Evolutionary conservation across 768 basidiomycete species (phyloP).

Genomic region (Pleurotus eryngii): DNA sequence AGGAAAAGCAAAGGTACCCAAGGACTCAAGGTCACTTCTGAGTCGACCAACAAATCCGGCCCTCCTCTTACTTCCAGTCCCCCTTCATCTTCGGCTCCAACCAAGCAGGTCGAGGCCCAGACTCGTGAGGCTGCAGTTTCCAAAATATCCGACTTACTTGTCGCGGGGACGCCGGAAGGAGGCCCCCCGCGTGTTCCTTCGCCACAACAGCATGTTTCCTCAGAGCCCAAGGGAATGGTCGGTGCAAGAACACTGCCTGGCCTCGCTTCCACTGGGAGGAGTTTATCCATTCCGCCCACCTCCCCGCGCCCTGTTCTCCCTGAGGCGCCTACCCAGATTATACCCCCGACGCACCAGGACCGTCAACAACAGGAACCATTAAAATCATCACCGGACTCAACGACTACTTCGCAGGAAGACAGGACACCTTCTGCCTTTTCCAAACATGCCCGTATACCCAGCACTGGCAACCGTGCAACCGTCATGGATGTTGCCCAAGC

Average conservation of each 20-base stretch:
- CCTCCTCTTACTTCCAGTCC: neutral
- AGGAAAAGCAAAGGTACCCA: conserved; percentile 38
- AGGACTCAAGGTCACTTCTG: neutral
- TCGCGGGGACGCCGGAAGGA: neutral
- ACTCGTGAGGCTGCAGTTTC: neutral
- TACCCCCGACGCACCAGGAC: neutral
- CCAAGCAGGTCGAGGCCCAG: neutral
- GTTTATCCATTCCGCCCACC: neutral
- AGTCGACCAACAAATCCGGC: neutral
- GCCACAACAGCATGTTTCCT: neutral
- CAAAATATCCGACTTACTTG: neutral
- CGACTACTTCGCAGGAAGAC: conserved; percentile 18
- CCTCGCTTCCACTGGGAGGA: conserved; percentile 17
- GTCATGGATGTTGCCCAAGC: conserved; percentile 80
- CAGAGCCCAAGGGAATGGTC: conserved; percentile 24
- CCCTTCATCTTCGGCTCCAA: neutral
- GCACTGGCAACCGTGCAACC: conserved; percentile 63
- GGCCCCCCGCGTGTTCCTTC: neutral
- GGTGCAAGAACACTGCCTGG: conserved; percentile 43
- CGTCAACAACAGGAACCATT: neutral
- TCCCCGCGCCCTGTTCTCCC: neutral
- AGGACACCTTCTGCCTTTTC: conserved; percentile 28
- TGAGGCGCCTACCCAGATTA: neutral
- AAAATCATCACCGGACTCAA: neutral
- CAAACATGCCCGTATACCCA: conserved; percentile 57